phyloP scores from a whole-genome alignment of 2,329 filamentous ascomycete genomes.

The Colletotrichum scovillei region DNA sequence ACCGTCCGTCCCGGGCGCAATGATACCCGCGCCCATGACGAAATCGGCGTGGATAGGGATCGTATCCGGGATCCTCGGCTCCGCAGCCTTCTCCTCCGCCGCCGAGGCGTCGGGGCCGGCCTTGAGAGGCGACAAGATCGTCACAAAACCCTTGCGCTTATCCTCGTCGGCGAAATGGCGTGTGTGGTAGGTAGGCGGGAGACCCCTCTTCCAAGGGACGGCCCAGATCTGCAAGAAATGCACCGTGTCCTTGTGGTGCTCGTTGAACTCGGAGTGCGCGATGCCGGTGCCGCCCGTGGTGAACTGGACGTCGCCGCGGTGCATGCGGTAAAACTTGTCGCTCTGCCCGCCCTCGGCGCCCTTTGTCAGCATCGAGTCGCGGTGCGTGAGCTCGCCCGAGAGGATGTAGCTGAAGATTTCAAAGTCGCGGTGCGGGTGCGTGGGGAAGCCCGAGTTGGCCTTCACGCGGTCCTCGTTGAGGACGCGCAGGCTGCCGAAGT shows the following conservation, averaged over 20 bases:
- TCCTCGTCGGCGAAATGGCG: conserved; percentile 76
- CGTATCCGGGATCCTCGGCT: conserved; percentile 70
- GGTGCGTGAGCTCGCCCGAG: conserved; percentile 87
- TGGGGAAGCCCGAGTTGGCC: conserved; percentile 81
- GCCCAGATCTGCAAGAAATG: conserved; percentile 95
- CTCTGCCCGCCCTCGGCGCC: conserved; percentile 68
- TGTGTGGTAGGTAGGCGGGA: conserved; percentile 83
- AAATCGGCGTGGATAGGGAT: conserved; percentile 90
- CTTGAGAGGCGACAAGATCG: conserved; percentile 81
- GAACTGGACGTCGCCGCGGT: conserved; percentile 87
- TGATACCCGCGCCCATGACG: conserved; percentile 82
- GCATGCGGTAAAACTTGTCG: conserved; percentile 77
- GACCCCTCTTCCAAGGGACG: conserved; percentile 77
- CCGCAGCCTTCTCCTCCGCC: conserved; percentile 72
- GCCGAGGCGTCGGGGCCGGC: conserved; percentile 71
- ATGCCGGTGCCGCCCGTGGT: conserved; percentile 87
- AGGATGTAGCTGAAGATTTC: conserved; percentile 92
- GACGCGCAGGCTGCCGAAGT: conserved; percentile 82
- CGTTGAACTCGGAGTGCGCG: conserved; percentile 85
- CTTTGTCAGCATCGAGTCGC: conserved; percentile 85
- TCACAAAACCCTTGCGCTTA: conserved; percentile 77
- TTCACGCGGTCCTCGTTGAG: conserved; percentile 90
- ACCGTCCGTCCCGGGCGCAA: conserved; percentile 71
- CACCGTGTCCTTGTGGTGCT: conserved; percentile 75
- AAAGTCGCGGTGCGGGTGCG: conserved; percentile 86